Percentiles rank a stretch among this genome's conserved stretches.
These are phyloP conservation scores for Syncephalastrum racemosum DNA, from an alignment of 371 early-diverging fungal species.

Conservation along the genomic window DNA sequence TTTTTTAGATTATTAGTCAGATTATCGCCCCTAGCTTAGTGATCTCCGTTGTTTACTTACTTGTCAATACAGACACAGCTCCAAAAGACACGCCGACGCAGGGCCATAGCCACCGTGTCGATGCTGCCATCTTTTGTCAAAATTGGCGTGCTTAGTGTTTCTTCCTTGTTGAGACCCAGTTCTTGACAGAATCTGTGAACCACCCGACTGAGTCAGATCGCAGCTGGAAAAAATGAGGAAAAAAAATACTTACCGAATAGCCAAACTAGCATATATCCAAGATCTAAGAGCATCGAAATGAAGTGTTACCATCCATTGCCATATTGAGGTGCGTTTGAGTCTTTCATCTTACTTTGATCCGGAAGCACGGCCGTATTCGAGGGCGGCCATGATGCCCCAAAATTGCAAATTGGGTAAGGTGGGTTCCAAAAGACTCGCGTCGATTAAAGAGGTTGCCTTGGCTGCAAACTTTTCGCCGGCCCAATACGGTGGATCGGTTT, in stretches of 20 bases:
- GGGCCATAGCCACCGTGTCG: slow-evolving; percentile 53
- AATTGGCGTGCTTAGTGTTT: slow-evolving; percentile 32
- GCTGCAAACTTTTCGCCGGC: slow-evolving; percentile 46
- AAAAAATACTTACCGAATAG: slow-evolving; percentile 33
- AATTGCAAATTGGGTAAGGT: slow-evolving; percentile 59
- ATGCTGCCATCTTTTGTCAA: slow-evolving; percentile 28
- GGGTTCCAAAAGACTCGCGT: slow-evolving; percentile 49
- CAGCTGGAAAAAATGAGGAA: background rate
- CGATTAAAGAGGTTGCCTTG: slow-evolving; percentile 41
- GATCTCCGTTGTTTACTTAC: slow-evolving; percentile 17
- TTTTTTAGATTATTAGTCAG: background rate
- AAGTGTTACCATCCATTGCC: too few species aligned
- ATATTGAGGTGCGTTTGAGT: background rate
- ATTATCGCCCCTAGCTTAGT: background rate
- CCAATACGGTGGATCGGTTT: slow-evolving; percentile 46
- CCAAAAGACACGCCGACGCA: slow-evolving; percentile 62
- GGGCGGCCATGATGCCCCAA: slow-evolving; percentile 56
- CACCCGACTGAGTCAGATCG: background rate
- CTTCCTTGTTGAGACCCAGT: slow-evolving; percentile 58
- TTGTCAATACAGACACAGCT: slow-evolving; percentile 53
- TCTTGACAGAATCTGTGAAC: slow-evolving; percentile 52
- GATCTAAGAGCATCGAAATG: slow-evolving; percentile 29
- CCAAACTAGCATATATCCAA: slow-evolving; percentile 67
- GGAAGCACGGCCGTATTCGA: slow-evolving; percentile 62
- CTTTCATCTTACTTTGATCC: slow-evolving; percentile 43